Conservation (phyloP, 306 rosid genomes). For the Medicago ruthenica region DNA sequence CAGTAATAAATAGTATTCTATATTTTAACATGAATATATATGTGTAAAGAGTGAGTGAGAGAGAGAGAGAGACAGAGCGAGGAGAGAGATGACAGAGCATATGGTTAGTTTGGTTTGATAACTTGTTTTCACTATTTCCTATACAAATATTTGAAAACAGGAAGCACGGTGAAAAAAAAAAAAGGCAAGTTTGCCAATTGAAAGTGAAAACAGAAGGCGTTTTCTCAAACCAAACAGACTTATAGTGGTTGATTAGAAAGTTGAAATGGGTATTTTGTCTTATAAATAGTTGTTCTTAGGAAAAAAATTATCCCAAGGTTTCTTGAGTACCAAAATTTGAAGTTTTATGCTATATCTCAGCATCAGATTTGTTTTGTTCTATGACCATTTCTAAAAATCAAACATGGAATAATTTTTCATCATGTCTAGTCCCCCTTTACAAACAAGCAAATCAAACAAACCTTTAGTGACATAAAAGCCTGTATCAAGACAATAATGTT, state of each 20-base stretch:
- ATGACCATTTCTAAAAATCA: conserved; percentile 1
- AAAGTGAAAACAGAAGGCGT: background rate
- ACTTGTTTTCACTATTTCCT: background rate
- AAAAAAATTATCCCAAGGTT: background rate
- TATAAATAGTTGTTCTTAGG: background rate
- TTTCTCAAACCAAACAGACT: background rate
- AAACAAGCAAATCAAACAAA: background rate
- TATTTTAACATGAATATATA: too few species aligned
- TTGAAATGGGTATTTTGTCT: background rate
- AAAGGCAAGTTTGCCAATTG: background rate
- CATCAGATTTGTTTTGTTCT: background rate
- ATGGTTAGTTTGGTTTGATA: background rate
- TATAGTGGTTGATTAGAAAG: background rate
- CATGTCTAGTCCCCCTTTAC: background rate
- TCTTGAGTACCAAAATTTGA: background rate
- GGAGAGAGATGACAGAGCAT: background rate
- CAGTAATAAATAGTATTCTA: background rate
- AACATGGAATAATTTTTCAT: background rate
- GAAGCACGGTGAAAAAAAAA: background rate
- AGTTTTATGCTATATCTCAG: background rate
- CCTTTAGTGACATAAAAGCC: conserved; percentile 1
- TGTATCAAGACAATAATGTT: conserved; percentile 17
- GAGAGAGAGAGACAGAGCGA: too few species aligned
- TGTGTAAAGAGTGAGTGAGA: too few species aligned
- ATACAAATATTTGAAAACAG: background rate